Evolutionary conservation across 495 filamentous ascomycete species (phyloP), one percentile per base, ranked within the genome.

Genomic region (Aspergillus heteromorphus): DNA sequence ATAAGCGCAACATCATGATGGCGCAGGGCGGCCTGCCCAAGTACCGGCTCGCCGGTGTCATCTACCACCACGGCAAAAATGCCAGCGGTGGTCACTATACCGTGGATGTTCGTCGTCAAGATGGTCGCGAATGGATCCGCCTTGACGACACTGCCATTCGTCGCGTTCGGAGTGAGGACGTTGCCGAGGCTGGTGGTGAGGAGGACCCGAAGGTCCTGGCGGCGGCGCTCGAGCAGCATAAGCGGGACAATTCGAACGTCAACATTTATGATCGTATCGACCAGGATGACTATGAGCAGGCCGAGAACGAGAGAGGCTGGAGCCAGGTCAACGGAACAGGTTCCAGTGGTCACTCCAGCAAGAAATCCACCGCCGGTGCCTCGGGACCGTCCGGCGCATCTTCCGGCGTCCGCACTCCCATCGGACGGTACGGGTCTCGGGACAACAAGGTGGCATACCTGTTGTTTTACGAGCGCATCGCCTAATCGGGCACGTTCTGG

Each of bases 381-480:
- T 47, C 83, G 69, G 52, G 78, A 10, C 79, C 83, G 18, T 66
- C 73, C 8, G 58, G 55, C 8, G 48, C 58, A 21, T 73, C 77
- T 11, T 82, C 82, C 31, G 76, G 80, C 10, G 87, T 86, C 62
- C 76, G 78, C 61, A 83, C 83, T 4, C 81, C 83, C 14, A 60
- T 76, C 48, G 78, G 75, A 42, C 87, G 85, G 68, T 87, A 86
- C 59, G 85, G 81, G 23, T 77, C 87, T 57, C 90, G 87, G 70
- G 95, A 97, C 65, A 95, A 89, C 75, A 96, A 95, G 75, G 92
- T 96, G 49, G 93, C 93, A 13, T 98, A 98, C 71, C 81, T 98
- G 55, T 71, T 98, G 66, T 95, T 98, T 72, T 98, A 98, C 68
- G 85, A 96, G 73, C 84, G 81, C 57, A 82, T 96, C 64, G 66